A percentile compares a stretch with the other conserved stretches of the same genome.
Conservation (phyloP, 352 stramenopile species). For the Phytopythium delawarense region DNA sequence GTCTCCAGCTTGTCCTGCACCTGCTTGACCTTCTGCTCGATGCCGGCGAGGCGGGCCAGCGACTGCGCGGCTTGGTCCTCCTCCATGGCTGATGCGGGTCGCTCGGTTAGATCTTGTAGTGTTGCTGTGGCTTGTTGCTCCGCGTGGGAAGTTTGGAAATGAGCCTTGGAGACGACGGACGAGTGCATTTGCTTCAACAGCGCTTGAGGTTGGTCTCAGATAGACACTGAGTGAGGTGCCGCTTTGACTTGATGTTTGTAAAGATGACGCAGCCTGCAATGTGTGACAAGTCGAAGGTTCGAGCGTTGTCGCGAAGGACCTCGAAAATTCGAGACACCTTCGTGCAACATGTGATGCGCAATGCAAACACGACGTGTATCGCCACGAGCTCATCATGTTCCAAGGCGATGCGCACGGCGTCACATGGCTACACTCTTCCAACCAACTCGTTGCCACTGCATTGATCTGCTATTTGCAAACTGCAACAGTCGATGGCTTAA, state of each 20-base stretch:
- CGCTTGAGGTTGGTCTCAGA: not conserved
- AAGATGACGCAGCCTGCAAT: not conserved
- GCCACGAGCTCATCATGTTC: no score
- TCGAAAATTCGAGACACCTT: slow-evolving; percentile 8
- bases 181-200: slow-evolving; percentile 3
- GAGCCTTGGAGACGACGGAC: not conserved
- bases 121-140: slow-evolving; percentile 4
- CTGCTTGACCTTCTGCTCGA: slow-evolving; percentile 35
- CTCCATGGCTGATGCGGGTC: slow-evolving; percentile 16
- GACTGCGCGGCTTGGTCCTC: slow-evolving; percentile 19
- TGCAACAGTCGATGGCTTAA: slow-evolving; percentile 1
- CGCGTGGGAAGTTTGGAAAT: slow-evolving; percentile 24
- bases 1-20: slow-evolving; percentile 36
- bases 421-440: no score
- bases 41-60: slow-evolving; percentile 35
- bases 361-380: no score
- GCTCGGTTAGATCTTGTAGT: not conserved
- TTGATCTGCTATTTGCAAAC: no score
- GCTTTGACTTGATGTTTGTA: slow-evolving; percentile 3
- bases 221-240: not conserved
- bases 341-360: not conserved
- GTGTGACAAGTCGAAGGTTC: slow-evolving; percentile 5
- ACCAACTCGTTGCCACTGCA: not conserved
- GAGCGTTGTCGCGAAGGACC: slow-evolving; percentile 3
- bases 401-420: no score